Percentiles rank a stretch among this genome's conserved stretches.
Conservation (phyloP, 73 alveolate species). For the Paramecium sexaurelia region DNA sequence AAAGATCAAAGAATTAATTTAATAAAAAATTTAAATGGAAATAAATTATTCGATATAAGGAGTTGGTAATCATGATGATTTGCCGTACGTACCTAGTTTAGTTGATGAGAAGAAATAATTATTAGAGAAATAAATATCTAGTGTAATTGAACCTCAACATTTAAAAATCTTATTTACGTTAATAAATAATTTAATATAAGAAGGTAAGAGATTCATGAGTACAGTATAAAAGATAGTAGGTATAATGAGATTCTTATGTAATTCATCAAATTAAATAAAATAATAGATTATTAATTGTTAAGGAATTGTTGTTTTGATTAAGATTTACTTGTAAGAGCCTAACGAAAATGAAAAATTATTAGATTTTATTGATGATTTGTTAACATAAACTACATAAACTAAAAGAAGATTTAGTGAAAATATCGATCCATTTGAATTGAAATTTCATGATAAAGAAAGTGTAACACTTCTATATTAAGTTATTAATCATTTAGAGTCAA, state of each 20-base stretch:
- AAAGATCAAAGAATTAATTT: background rate
- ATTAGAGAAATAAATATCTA: background rate
- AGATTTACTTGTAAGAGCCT: background rate
- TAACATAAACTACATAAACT: background rate
- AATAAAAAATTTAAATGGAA: background rate
- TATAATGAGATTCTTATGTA: background rate
- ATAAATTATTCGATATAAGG: background rate
- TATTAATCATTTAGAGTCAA: background rate
- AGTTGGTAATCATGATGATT: conserved; percentile 21
- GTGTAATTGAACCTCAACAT: background rate
- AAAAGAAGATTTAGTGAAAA: conserved; percentile 56
- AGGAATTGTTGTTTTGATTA: conserved; percentile 3
- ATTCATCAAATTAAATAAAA: background rate
- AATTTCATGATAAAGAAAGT: conserved; percentile 30
- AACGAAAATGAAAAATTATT: conserved; percentile 14
- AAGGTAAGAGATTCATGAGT: conserved; percentile 29
- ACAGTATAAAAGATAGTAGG: conserved; percentile 4
- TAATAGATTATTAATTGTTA: background rate
- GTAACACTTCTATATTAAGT: background rate
- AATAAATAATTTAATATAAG: background rate
- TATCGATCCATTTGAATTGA: background rate
- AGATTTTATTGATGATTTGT: conserved; percentile 20
- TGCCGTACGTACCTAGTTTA: background rate
- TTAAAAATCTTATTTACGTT: background rate
- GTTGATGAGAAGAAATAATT: background rate